phyloP scores from a whole-genome alignment of 306 rosid species.

The Senna tora region DNA sequence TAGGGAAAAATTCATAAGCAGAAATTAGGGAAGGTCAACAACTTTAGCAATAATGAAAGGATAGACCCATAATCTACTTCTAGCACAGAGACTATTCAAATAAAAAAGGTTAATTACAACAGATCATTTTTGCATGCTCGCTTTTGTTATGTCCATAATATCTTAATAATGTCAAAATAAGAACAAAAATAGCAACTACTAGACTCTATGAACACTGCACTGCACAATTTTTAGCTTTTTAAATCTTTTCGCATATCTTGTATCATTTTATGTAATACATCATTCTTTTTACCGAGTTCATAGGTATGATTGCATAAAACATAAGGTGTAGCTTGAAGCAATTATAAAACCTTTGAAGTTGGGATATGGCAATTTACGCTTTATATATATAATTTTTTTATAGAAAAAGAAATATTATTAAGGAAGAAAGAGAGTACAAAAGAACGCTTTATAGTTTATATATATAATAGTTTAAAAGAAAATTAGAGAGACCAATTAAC shows the following conservation, averaged over 20 bases:
- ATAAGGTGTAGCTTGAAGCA: neutral
- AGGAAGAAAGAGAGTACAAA: too few relatives aligned
- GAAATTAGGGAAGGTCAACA: neutral
- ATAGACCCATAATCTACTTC: constrained; percentile 6
- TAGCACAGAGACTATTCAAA: neutral
- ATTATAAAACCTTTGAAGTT: neutral
- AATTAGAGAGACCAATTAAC: neutral
- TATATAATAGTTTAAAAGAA: neutral
- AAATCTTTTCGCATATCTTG: neutral
- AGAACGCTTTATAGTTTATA: neutral
- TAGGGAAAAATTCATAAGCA: constrained; percentile 17
- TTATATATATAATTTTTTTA: neutral
- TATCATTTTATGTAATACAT: neutral
- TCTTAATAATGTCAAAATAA: neutral
- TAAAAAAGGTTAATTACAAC: constrained; percentile 19
- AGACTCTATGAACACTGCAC: neutral
- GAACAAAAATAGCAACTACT: neutral
- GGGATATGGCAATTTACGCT: neutral
- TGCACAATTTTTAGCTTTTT: neutral
- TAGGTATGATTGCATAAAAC: neutral
- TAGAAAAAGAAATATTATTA: too few relatives aligned
- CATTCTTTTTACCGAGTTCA: neutral
- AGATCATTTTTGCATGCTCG: neutral
- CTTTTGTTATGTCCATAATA: neutral
- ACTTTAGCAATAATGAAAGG: neutral